Percentiles rank a stretch among this genome's conserved stretches.
Evolutionary conservation across 192 early-diverging fungal genomes (phyloP).

Genomic region (Coemansia sp.): DNA sequence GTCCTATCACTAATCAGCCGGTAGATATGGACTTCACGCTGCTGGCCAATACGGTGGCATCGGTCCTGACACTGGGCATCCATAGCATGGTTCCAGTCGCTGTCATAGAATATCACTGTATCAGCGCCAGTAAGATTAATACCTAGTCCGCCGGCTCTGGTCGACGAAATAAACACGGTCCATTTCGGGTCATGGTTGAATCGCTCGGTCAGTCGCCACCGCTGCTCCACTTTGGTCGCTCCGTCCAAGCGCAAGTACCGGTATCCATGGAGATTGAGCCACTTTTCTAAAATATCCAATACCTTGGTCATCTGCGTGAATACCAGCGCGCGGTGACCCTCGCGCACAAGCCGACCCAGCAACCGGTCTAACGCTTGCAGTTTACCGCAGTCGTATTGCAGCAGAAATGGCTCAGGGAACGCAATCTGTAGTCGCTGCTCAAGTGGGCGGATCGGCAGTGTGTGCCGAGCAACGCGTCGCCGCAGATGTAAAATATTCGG

Average conservation of each 20-base stretch:
- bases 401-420: slow-evolving; percentile 80
- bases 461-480: slow-evolving; percentile 29
- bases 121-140: slow-evolving; percentile 96
- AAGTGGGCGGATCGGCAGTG: slow-evolving; percentile 63
- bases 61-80: slow-evolving; percentile 96
- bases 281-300: slow-evolving; percentile 93
- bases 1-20: slow-evolving; percentile 73
- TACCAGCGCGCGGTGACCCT: slow-evolving; percentile 92
- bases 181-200: slow-evolving; percentile 90
- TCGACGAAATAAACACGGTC: slow-evolving; percentile 93
- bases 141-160: slow-evolving; percentile 93
- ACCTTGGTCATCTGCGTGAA: slow-evolving; percentile 96
- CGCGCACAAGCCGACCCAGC: slow-evolving; percentile 77
- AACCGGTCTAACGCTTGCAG: slow-evolving; percentile 82
- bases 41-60: slow-evolving; percentile 95
- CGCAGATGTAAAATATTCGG: slow-evolving; percentile 31
- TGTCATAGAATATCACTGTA: slow-evolving; percentile 94
- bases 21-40: slow-evolving; percentile 77
- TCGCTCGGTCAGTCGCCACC: slow-evolving; percentile 92
- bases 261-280: slow-evolving; percentile 79
- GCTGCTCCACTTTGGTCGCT: slow-evolving; percentile 76
- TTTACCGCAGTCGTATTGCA: slow-evolving; percentile 92
- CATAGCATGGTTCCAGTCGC: slow-evolving; percentile 95
- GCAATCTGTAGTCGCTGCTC: slow-evolving; percentile 70
- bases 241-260: slow-evolving; percentile 92